phyloP scores from a whole-genome alignment of 176 grass and related monocot species.

The Lolium rigidum region DNA sequence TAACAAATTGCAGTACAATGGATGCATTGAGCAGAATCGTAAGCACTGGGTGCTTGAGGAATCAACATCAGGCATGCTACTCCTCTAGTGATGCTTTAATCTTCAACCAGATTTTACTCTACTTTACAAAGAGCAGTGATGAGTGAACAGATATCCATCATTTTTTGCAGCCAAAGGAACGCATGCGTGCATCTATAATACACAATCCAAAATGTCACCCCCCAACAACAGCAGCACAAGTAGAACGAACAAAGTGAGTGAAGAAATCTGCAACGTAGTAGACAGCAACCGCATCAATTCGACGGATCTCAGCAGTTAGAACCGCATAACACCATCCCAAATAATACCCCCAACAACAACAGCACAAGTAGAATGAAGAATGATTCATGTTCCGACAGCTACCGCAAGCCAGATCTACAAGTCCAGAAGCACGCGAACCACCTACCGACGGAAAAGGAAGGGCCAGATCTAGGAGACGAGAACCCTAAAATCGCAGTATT shows the following conservation, averaged over 20 bases:
- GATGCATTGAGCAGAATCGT: background rate
- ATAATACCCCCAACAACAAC: background rate
- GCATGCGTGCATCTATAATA: no score
- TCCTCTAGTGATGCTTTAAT: background rate
- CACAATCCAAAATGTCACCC: no score
- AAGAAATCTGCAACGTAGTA: background rate
- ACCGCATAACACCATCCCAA: background rate
- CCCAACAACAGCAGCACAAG: no score
- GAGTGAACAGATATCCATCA: background rate
- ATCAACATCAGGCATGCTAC: background rate
- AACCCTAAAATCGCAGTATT: background rate
- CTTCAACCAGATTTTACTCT: background rate
- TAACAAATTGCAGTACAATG: slow-evolving; percentile 4
- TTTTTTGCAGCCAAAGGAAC: background rate
- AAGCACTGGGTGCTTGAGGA: background rate
- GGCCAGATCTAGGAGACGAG: slow-evolving; percentile 35
- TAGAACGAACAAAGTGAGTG: no score
- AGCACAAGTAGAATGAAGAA: background rate
- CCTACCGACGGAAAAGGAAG: background rate
- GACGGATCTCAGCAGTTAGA: background rate
- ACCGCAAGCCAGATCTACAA: slow-evolving; percentile 27
- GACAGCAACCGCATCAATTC: background rate
- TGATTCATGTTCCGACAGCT: background rate
- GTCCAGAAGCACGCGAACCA: background rate
- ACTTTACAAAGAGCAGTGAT: background rate